phyloP scores from a whole-genome alignment of 345 rosid genomes.

The Bruguiera gymnorhiza region DNA sequence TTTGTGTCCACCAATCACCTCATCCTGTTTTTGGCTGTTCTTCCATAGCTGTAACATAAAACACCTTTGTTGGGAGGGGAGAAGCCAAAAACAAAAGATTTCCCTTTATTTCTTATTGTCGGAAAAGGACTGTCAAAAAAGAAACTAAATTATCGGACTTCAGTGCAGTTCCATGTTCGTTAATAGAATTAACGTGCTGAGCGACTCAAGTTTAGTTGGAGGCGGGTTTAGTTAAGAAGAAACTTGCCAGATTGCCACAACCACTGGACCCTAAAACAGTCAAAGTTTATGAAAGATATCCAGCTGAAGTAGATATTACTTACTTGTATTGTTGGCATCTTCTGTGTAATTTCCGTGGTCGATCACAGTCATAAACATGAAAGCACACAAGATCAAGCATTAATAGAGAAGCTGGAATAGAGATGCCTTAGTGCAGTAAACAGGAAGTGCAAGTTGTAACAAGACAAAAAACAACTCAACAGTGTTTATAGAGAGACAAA shows the following conservation, averaged over 20 bases:
- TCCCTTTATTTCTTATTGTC: not conserved
- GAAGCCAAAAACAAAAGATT: not conserved
- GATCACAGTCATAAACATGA: constrained; percentile 3
- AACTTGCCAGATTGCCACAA: not conserved
- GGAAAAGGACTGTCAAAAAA: not conserved
- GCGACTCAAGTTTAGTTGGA: not conserved
- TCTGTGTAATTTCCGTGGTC: constrained; percentile 41
- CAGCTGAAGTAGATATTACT: constrained; percentile 26
- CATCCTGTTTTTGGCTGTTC: constrained; percentile 70
- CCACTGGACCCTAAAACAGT: not conserved
- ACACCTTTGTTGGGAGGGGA: not conserved
- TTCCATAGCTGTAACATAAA: constrained; percentile 60
- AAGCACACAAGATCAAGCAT: no score
- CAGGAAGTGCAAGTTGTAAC: no score
- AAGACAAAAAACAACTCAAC: no score
- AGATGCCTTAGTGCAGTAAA: no score
- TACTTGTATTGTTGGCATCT: constrained; percentile 96
- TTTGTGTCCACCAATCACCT: constrained; percentile 84
- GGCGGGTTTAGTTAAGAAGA: not conserved
- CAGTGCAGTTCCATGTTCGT: not conserved
- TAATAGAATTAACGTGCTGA: not conserved
- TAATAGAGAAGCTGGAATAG: no score
- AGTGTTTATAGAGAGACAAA: no score
- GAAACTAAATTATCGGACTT: not conserved
- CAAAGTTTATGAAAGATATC: not conserved